Evolutionary conservation across 306 rosid species (phyloP), one percentile per base, ranked within the genome.

Genomic region (Rubus idaeus): DNA sequence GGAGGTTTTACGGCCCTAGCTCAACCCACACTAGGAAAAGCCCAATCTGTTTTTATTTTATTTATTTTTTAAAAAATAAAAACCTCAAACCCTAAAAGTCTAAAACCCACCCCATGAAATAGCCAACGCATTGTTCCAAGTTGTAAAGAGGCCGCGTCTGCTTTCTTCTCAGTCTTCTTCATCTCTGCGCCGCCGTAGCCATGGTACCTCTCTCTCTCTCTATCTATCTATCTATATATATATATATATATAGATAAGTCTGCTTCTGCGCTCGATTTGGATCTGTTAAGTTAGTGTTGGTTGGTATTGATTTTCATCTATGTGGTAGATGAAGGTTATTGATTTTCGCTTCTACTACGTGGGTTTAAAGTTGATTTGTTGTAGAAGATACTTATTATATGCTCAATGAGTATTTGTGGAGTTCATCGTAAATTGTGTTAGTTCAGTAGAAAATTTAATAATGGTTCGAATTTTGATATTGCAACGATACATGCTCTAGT

Each of bases 191-290:
- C 44, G 77, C 46, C 20, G 69, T 45, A 49, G 77, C 77, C 69
- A 74, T 60, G 77, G 77, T 69, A 79, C 58, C 26, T 16, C 30
- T 23, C 68, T 69, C 37, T 41, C 76, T 73, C 53, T 10, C 35
- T n/a, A 35, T 71, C 65, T n/a, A 26, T 3, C 0, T 10, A 0
- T 6, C 4, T 49, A 17, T 26, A 58, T 58, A 26, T 26, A 26
- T 26, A 26, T 26, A 26, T n/a, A 37, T 30, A 30, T 63, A 21
- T 13, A 3, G 21, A 12, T 23, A 12, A 46, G 42, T 67, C 37
- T 71, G 64, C 14, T 73, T 40, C 40, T n/a, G 40, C 5, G 5
- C 2, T 4, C 6, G 26, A 4, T 74, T 58, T 14, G 2, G 4
- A 60, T 45, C 46, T 60, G 57, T 44, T 60, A 16, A 47, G 47